Conservation (phyloP, 352 stramenopile genomes). For the Phytophthora lateralis region DNA sequence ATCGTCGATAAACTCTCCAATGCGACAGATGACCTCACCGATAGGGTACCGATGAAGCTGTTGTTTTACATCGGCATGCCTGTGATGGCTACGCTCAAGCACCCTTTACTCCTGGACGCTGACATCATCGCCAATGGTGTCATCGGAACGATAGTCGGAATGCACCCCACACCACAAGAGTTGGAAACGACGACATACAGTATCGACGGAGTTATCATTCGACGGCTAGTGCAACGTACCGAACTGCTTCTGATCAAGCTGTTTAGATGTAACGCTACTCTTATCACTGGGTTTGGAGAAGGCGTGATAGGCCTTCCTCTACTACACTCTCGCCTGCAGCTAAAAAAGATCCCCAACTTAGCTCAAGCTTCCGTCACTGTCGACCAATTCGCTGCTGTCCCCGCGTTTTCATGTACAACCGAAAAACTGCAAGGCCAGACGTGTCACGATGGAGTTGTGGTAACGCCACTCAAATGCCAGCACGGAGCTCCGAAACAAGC, state of each 20-base stretch:
- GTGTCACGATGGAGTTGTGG: background rate
- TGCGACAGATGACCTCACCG: conserved; percentile 9
- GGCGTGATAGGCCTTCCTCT: background rate
- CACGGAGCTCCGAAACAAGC: background rate
- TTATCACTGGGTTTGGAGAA: background rate
- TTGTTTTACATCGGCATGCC: conserved; percentile 28
- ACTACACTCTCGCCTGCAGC: background rate
- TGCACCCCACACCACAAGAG: conserved; percentile 8
- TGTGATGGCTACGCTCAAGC: conserved; percentile 18
- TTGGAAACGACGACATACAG: background rate
- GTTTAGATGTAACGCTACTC: background rate
- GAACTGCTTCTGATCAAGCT: conserved; percentile 3
- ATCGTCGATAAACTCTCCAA: conserved; percentile 12
- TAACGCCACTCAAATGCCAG: background rate
- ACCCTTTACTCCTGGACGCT: conserved; percentile 1
- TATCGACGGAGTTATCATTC: background rate
- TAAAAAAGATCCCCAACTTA: conserved; percentile 3
- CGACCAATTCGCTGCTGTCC: conserved; percentile 16
- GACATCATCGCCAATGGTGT: conserved; percentile 19
- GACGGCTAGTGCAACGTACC: background rate
- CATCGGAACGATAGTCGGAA: conserved; percentile 17
- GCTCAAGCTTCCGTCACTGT: conserved; percentile 9
- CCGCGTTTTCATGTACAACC: conserved; percentile 23
- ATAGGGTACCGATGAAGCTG: conserved; percentile 19
- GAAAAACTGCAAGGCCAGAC: conserved; percentile 26